Conservation (phyloP, 129 eudicot genomes). For the Helichrysum umbraculigerum region DNA sequence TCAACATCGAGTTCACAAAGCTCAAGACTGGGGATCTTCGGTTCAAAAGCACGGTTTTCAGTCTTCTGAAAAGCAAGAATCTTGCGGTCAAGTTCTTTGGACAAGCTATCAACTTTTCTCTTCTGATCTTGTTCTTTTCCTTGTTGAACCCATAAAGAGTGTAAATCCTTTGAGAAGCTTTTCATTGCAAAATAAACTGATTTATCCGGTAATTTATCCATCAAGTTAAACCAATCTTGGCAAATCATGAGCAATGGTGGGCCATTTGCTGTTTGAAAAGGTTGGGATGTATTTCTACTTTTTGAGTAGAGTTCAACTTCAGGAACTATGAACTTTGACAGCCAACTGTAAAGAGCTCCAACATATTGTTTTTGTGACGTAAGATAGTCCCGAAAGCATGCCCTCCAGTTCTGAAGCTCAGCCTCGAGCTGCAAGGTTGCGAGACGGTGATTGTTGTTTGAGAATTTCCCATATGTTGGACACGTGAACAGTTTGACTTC, state of each 20-base stretch:
- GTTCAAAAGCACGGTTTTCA: constrained; percentile 52
- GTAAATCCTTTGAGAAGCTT: constrained; percentile 74
- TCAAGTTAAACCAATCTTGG: constrained; percentile 61
- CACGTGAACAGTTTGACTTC: constrained; percentile 81
- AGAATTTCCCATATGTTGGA: constrained; percentile 84
- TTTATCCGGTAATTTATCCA: constrained; percentile 78
- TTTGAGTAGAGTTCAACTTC: constrained; percentile 67
- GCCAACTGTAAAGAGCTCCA: constrained; percentile 85
- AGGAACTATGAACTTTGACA: constrained; percentile 73
- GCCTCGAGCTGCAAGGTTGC: constrained; percentile 82
- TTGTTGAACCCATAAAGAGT: constrained; percentile 75
- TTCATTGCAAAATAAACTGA: constrained; percentile 63
- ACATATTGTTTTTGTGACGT: constrained; percentile 74
- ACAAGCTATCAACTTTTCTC: constrained; percentile 74
- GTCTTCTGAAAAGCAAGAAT: constrained; percentile 69
- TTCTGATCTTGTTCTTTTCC: constrained; percentile 88
- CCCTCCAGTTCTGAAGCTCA: constrained; percentile 86
- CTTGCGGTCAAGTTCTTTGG: constrained; percentile 80
- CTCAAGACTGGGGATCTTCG: constrained; percentile 46
- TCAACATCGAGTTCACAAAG: constrained; percentile 46
- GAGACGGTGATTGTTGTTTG: constrained; percentile 73
- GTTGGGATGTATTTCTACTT: constrained; percentile 48
- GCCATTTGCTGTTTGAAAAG: constrained; percentile 50
- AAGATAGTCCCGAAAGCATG: constrained; percentile 64
- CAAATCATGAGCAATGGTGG: constrained; percentile 73